These are phyloP conservation scores for Chaetomium tenue DNA, from an alignment of 495 filamentous ascomycete genomes.

Conservation along the genomic window DNA sequence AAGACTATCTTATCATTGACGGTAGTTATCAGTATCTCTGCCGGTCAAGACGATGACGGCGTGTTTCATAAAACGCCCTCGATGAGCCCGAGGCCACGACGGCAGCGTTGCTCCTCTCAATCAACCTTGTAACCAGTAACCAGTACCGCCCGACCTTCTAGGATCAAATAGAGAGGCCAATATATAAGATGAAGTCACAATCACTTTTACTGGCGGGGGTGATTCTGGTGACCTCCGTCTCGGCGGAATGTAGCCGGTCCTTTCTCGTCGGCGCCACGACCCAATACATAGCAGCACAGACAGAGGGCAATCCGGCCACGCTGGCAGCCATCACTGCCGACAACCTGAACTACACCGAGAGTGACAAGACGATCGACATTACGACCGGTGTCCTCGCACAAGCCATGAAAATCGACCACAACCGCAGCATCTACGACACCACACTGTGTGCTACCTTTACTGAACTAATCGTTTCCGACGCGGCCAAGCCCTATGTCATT, in stretches of 20 bases:
- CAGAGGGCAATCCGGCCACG: slow-evolving; percentile 20
- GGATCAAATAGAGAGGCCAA: not conserved
- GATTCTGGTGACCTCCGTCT: not conserved
- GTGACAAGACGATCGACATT: slow-evolving; percentile 43
- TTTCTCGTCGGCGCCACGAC: slow-evolving; percentile 17
- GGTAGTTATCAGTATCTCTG: not conserved
- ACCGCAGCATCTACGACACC: slow-evolving; percentile 49
- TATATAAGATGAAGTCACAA: slow-evolving; percentile 6
- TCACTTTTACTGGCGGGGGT: not conserved
- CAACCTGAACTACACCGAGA: slow-evolving; percentile 34
- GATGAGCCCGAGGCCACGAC: no score
- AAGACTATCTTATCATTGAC: not conserved
- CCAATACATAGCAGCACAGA: slow-evolving; percentile 25
- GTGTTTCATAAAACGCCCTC: not conserved
- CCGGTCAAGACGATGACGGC: not conserved
- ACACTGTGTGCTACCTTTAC: slow-evolving; percentile 49
- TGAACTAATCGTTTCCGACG: slow-evolving; percentile 47
- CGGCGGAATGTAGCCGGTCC: slow-evolving; percentile 12
- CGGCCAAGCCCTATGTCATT: slow-evolving; percentile 48
- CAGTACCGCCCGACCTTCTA: no score
- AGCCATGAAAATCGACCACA: slow-evolving; percentile 49
- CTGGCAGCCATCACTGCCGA: not conserved
- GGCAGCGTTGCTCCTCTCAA: not conserved
- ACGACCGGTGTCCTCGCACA: slow-evolving; percentile 42
- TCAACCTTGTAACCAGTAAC: no score